Conservation (phyloP, 148 eudicot species). For the Bassia scoparia region DNA sequence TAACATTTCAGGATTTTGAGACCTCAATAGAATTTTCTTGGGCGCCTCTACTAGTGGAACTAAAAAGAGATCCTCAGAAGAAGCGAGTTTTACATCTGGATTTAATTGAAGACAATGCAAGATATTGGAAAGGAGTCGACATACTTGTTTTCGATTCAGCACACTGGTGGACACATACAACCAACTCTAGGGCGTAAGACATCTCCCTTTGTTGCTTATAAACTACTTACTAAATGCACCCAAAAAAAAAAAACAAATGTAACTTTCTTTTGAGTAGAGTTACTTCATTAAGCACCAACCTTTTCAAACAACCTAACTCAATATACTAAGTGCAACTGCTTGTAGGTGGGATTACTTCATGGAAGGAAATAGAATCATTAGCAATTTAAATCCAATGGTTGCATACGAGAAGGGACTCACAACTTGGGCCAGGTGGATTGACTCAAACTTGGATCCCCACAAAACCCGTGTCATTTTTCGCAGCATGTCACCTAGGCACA, state of each 20-base stretch:
- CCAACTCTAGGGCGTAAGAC: constrained; percentile 51
- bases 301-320: background rate
- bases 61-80: constrained; percentile 37
- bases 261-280: too few species aligned
- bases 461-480: constrained; percentile 62
- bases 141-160: constrained; percentile 82
- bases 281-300: background rate
- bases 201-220: background rate
- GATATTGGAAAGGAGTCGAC: constrained; percentile 72
- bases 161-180: constrained; percentile 89
- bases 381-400: constrained; percentile 56
- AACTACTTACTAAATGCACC: too few species aligned
- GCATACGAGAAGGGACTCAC: constrained; percentile 69
- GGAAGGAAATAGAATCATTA: constrained; percentile 51
- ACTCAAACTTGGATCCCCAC: constrained; percentile 60
- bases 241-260: too few species aligned
- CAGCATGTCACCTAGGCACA: constrained; percentile 83
- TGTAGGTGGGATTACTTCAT: constrained; percentile 74
- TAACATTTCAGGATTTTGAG: constrained; percentile 55
- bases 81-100: constrained; percentile 68
- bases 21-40: constrained; percentile 69
- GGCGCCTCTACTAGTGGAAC: constrained; percentile 82
- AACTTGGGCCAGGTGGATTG: constrained; percentile 91
- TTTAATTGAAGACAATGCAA: constrained; percentile 72
- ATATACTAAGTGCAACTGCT: background rate